Percentiles rank a stretch among this genome's conserved stretches.
phyloP scores from a whole-genome alignment of 2,329 filamentous ascomycete species.

The Aspergillus eucalypticola region DNA sequence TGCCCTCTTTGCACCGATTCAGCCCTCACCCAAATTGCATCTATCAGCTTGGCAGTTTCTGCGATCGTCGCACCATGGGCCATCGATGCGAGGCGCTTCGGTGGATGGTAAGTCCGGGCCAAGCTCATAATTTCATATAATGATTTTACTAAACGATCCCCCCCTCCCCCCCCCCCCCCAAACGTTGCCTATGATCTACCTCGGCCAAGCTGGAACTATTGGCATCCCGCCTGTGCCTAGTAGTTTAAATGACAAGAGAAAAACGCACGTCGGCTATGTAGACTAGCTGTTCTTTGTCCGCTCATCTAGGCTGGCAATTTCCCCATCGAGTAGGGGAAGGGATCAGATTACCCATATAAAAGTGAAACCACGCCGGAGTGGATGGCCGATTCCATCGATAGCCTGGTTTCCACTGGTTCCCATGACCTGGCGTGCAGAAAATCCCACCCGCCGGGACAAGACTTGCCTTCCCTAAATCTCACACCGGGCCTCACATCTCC shows the following conservation, averaged over 20 bases:
- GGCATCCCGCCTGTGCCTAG: not conserved
- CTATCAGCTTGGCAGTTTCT: not conserved
- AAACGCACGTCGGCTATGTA: not conserved
- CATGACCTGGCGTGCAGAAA: constrained; percentile 3
- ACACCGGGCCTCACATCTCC: constrained; percentile 3
- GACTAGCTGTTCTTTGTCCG: not conserved
- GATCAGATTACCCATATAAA: not conserved
- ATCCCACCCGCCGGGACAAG: constrained; percentile 4
- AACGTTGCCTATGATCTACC: not conserved
- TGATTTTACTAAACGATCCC: not conserved
- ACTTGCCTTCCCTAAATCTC: constrained; percentile 3
- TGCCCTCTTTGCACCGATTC: constrained; percentile 1
- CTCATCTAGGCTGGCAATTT: not conserved
- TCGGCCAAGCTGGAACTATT: not conserved
- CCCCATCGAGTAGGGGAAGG: not conserved
- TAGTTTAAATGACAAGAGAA: too few relatives aligned
- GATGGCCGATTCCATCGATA: not conserved
- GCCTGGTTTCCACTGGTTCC: not conserved
- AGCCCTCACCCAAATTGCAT: not conserved
- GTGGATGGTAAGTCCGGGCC: not conserved
- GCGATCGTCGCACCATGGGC: not conserved
- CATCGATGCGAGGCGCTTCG: not conserved
- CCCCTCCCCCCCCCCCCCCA: too few relatives aligned
- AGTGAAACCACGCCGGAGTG: not conserved
- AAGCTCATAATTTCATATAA: not conserved